A percentile compares a stretch with the other conserved stretches of the same genome.
These are phyloP conservation scores for Lepiota subincarnata DNA, from an alignment of 768 basidiomycete genomes.

Conservation along the genomic window DNA sequence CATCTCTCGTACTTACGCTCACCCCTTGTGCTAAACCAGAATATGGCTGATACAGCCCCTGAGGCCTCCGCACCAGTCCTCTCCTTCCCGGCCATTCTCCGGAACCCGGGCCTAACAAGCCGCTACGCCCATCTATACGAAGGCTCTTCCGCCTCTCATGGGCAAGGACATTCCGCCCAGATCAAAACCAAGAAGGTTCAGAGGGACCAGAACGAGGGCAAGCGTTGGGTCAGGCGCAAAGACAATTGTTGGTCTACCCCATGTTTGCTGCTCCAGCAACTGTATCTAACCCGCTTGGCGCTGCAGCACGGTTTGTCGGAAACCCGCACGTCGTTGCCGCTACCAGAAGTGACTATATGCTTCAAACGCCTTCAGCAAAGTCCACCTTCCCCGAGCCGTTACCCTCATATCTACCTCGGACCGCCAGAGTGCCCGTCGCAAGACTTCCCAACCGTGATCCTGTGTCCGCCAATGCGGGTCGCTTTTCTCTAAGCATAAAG, in stretches of 20 bases:
- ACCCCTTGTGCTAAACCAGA: background rate
- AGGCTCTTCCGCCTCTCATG: constrained; percentile 14
- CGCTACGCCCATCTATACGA: constrained; percentile 51
- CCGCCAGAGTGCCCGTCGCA: constrained; percentile 44
- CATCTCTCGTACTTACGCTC: too few species aligned
- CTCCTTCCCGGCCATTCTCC: constrained; percentile 70
- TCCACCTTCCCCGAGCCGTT: constrained; percentile 76
- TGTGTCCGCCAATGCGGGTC: constrained; percentile 60
- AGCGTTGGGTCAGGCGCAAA: constrained; percentile 70
- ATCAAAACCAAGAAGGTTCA: constrained; percentile 33
- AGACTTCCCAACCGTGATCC: constrained; percentile 41
- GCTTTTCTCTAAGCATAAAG: constrained; percentile 72
- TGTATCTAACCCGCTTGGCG: background rate
- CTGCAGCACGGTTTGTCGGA: constrained; percentile 61
- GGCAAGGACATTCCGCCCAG: background rate
- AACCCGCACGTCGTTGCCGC: constrained; percentile 74
- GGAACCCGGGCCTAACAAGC: constrained; percentile 49
- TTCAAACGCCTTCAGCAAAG: constrained; percentile 37
- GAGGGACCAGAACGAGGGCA: constrained; percentile 67
- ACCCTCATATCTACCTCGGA: constrained; percentile 66
- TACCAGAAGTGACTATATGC: constrained; percentile 47
- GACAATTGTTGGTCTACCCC: constrained; percentile 60
- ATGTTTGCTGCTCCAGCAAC: background rate
- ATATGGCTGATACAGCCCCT: background rate
- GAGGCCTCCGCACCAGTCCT: constrained; percentile 40